These are phyloP conservation scores for Phytophthora nicotianae DNA, from an alignment of 352 stramenopile genomes.

Conservation along the genomic window DNA sequence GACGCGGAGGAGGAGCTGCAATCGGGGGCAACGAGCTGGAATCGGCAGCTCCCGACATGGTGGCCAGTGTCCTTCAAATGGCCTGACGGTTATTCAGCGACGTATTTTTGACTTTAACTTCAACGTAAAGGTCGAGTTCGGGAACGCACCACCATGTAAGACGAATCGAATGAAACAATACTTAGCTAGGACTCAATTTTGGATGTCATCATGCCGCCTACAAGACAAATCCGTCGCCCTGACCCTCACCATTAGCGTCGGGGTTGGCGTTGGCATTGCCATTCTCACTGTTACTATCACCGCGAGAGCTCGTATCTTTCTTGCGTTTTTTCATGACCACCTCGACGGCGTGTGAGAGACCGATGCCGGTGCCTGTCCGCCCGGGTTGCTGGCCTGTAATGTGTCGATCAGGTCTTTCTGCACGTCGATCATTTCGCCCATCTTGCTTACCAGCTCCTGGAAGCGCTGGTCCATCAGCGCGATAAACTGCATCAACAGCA, in stretches of 20 bases:
- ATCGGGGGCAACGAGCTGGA: constrained; percentile 24
- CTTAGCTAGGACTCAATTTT: background rate
- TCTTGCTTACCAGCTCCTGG: constrained; percentile 75
- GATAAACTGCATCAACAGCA: constrained; percentile 59
- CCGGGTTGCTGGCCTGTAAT: constrained; percentile 50
- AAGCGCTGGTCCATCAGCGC: constrained; percentile 72
- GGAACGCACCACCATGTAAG: no score
- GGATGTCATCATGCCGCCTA: constrained; percentile 13
- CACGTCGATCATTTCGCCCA: constrained; percentile 77
- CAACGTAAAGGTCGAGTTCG: no score
- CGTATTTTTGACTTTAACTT: background rate
- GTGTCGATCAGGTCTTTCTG: constrained; percentile 73
- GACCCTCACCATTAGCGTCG: constrained; percentile 4
- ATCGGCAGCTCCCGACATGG: background rate
- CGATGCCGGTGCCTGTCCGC: constrained; percentile 36
- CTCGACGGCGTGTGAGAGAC: constrained; percentile 41
- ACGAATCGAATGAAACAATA: background rate
- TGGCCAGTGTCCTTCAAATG: background rate
- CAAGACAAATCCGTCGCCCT: constrained; percentile 24
- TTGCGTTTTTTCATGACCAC: constrained; percentile 52
- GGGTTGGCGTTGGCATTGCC: constrained; percentile 3
- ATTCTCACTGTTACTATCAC: constrained; percentile 14
- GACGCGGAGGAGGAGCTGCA: constrained; percentile 1
- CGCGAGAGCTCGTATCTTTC: constrained; percentile 27
- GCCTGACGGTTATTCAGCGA: background rate